Base-by-base conservation (phyloP, 2,329 filamentous ascomycete species). In the Macrophomina tecta region DNA sequence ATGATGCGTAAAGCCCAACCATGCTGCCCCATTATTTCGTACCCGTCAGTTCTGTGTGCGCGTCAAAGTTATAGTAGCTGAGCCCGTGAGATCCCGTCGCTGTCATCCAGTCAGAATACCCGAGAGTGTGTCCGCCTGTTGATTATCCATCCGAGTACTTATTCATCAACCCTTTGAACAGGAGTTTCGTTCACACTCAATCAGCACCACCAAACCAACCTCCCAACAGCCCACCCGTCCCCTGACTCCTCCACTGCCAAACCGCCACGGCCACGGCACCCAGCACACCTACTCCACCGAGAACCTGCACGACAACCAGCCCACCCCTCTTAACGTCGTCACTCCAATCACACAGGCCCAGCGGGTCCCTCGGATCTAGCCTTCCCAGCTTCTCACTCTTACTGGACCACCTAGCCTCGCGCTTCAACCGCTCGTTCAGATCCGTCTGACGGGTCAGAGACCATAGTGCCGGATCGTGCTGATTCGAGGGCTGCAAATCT, bases 201-300 rank as follows among this genome's bases (percentile, higher is more conserved):
- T 62, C 58, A 8, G 30, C 11, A 23, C n/a, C 58, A 5, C 58
- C n/a, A n/a, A 62, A 48, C 58, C 58, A 64, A 7, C 61, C 36
- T 30, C 48, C 61, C 28, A 64, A 23, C 12, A 64, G 18, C 8
- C 61, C 48, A 32, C 48, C 11, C 5, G 23, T 64, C 1, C 63
- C 63, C 42, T 65, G 63, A 5, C 30, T 48, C 30, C 32, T 48
- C 63, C 63, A 65, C 14, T 65, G 64, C 55, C 76, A 76, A 14
- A 79, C 74, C 28, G 75, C 75, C 18, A 91, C 82, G 28, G 89
- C 86, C 42, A 94, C 76, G 14, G 91, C 91, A 3, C 92, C 91
- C 3, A 96, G 76, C 34, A 95, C 81, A 0, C 93, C 89, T 64
- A 93, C 82, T 62, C 91, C 88, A 14, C 92, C 91, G 28, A 94